These are phyloP conservation scores for Camellia japonica DNA, from an alignment of 148 eudicot genomes.

Conservation along the genomic window DNA sequence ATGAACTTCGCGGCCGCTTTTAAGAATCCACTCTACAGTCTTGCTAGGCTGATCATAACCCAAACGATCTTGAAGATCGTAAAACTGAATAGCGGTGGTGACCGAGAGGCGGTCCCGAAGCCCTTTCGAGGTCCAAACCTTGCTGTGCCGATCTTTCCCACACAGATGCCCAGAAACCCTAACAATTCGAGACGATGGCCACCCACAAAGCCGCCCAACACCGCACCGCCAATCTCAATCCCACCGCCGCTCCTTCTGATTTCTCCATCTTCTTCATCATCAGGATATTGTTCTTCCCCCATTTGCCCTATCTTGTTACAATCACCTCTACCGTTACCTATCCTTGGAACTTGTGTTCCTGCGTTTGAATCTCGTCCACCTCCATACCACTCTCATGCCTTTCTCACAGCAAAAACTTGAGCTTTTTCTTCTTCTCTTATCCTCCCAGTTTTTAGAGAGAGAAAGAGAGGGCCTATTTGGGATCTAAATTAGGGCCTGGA, in stretches of 20 bases:
- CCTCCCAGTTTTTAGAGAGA: background rate
- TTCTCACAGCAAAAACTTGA: slow-evolving; percentile 21
- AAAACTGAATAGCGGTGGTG: slow-evolving; percentile 78
- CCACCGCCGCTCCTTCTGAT: slow-evolving; percentile 10
- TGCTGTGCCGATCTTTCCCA: slow-evolving; percentile 93
- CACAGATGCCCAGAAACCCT: slow-evolving; percentile 90
- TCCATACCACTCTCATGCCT: slow-evolving; percentile 77
- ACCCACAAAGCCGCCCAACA: slow-evolving; percentile 41
- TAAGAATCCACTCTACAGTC: slow-evolving; percentile 90
- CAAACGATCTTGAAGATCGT: slow-evolving; percentile 80
- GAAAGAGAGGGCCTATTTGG: background rate
- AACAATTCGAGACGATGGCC: slow-evolving; percentile 85
- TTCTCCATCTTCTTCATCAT: slow-evolving; percentile 23
- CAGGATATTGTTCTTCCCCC: slow-evolving; percentile 15
- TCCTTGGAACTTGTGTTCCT: slow-evolving; percentile 57
- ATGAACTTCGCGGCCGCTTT: slow-evolving; percentile 63
- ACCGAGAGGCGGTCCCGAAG: slow-evolving; percentile 83
- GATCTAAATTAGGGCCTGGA: slow-evolving; percentile 7
- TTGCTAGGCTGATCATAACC: slow-evolving; percentile 92
- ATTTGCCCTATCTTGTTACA: slow-evolving; percentile 27
- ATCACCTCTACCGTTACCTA: slow-evolving; percentile 35
- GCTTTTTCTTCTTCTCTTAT: background rate
- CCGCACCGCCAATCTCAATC: background rate
- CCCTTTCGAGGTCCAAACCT: slow-evolving; percentile 83
- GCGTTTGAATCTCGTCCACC: slow-evolving; percentile 67